A percentile compares a stretch with the other conserved stretches of the same genome.
These are phyloP conservation scores for Emericellopsis atlantica DNA, from an alignment of 2,329 filamentous ascomycete species.

Conservation along the genomic window DNA sequence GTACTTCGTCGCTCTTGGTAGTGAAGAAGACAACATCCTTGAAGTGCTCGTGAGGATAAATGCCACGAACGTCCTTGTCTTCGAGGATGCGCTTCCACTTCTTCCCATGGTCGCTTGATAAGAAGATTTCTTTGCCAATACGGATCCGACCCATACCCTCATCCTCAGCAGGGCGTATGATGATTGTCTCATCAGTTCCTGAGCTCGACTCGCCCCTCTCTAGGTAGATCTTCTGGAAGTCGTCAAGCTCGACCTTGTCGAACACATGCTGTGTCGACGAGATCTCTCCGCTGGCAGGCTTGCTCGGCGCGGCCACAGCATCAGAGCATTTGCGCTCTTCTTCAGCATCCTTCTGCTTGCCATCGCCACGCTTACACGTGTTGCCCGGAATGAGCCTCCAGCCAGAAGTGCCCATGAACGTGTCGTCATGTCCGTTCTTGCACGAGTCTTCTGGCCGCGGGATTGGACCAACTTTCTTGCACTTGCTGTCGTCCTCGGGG, in stretches of 20 bases:
- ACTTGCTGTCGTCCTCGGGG: constrained; percentile 53
- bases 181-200: constrained; percentile 59
- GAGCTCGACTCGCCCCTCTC: constrained; percentile 57
- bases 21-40: constrained; percentile 83
- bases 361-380: constrained; percentile 49
- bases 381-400: constrained; percentile 87
- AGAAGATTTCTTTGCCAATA: constrained; percentile 47
- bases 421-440: constrained; percentile 50
- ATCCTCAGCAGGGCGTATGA: constrained; percentile 34
- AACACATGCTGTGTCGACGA: constrained; percentile 49
- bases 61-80: constrained; percentile 53
- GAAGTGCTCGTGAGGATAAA: constrained; percentile 69
- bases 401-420: constrained; percentile 75
- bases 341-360: constrained; percentile 55
- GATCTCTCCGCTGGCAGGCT: constrained; percentile 55
- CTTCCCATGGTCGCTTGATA: constrained; percentile 81
- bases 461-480: constrained; percentile 51
- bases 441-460: constrained; percentile 61
- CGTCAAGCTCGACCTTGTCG: constrained; percentile 29
- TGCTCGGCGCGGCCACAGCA: constrained; percentile 27
- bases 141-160: constrained; percentile 13
- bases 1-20: constrained; percentile 51
- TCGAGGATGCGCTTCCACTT: constrained; percentile 62
- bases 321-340: constrained; percentile 69
- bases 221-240: constrained; percentile 57